Conservation (phyloP, 257 asterid species). For the Oldenlandia corymbosa region DNA sequence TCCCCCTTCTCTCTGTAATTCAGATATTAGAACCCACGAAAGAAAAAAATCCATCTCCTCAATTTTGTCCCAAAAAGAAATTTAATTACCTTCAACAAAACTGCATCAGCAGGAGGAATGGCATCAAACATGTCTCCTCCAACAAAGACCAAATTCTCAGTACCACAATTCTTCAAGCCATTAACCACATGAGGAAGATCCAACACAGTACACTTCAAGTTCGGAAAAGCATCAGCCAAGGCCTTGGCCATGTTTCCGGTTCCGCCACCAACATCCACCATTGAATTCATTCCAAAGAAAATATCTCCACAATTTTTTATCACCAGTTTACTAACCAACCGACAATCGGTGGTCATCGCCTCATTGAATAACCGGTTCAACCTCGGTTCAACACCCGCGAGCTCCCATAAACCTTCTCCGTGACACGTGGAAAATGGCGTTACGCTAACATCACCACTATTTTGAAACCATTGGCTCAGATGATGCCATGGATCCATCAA, state of each 20-base stretch:
- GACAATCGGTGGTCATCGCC: constrained; percentile 25
- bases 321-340: constrained; percentile 6
- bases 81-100: too few species aligned
- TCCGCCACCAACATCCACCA: constrained; percentile 37
- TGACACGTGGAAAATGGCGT: constrained; percentile 13
- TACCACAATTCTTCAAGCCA: constrained; percentile 11
- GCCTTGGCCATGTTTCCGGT: constrained; percentile 26
- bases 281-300: constrained; percentile 19
- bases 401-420: constrained; percentile 23
- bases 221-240: constrained; percentile 19
- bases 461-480: constrained; percentile 13
- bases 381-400: constrained; percentile 14
- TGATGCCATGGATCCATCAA: constrained; percentile 13
- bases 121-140: too few species aligned
- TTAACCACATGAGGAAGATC: constrained; percentile 35
- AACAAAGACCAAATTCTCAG: constrained; percentile 4
- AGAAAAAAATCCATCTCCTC: too few species aligned
- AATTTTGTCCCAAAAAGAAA: too few species aligned
- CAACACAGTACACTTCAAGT: constrained; percentile 21
- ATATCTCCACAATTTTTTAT: constrained; percentile 9
- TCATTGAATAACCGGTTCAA: constrained; percentile 19
- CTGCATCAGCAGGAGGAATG: too few species aligned
- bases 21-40: too few species aligned
- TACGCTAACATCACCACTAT: not conserved
- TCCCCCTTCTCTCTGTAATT: too few species aligned